These are phyloP conservation scores for Rhodamnia argentea DNA, from an alignment of 345 rosid species.

Conservation along the genomic window DNA sequence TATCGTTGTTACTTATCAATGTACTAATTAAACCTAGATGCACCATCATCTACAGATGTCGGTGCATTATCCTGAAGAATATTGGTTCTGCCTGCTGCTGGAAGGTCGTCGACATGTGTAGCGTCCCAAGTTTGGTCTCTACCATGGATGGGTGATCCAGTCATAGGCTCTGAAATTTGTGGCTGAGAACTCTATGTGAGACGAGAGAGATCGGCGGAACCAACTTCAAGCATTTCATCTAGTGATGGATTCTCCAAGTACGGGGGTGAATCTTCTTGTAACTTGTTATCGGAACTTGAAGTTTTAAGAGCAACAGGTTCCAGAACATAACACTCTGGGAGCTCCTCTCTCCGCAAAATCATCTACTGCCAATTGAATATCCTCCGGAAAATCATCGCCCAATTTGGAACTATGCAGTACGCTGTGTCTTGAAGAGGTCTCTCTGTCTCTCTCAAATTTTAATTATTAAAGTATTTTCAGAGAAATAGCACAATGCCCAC, in stretches of 20 bases:
- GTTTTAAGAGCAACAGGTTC: too few species aligned
- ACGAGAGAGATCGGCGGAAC: too few species aligned
- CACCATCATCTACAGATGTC: not conserved
- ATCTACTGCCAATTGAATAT: too few species aligned
- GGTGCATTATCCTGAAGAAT: not conserved
- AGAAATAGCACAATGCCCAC: not conserved
- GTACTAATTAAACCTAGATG: not conserved
- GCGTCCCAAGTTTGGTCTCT: not conserved
- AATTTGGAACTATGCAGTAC: constrained; percentile 53
- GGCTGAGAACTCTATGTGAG: not conserved
- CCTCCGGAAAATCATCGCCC: constrained; percentile 61
- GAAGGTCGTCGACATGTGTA: not conserved
- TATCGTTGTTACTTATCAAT: not conserved
- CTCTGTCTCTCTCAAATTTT: too few species aligned
- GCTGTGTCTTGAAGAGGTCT: constrained; percentile 32
- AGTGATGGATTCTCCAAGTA: too few species aligned
- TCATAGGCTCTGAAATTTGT: not conserved
- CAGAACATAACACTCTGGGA: too few species aligned
- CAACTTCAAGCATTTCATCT: too few species aligned
- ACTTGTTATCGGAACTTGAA: too few species aligned
- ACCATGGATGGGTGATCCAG: not conserved
- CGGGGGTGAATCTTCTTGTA: too few species aligned
- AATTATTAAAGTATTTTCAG: not conserved
- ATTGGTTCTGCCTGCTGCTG: not conserved
- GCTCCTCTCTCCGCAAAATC: too few species aligned